Evolutionary conservation across 345 rosid species (phyloP).

Genomic region (Aquilaria sinensis): DNA sequence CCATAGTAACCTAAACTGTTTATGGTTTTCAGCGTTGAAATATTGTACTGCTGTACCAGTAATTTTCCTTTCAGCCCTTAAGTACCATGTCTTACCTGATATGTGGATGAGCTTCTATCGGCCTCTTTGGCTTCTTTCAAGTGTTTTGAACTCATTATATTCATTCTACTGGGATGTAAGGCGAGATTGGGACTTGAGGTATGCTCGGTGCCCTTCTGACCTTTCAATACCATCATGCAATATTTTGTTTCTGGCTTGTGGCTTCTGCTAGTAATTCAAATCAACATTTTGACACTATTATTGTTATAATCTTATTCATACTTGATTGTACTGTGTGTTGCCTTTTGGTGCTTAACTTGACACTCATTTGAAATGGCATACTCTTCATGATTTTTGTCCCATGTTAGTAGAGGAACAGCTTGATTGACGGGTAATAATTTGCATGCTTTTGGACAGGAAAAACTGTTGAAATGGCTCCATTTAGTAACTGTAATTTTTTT

Average conservation of each 20-base stretch:
- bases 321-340: too few species aligned
- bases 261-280: not conserved
- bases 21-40: slow-evolving; percentile 68
- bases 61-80: slow-evolving; percentile 93
- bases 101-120: slow-evolving; percentile 77
- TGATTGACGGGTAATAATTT: too few species aligned
- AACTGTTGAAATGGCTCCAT: too few species aligned
- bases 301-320: too few species aligned
- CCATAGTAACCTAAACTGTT: slow-evolving; percentile 19
- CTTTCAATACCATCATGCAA: not conserved
- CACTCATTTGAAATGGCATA: too few species aligned
- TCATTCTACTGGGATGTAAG: slow-evolving; percentile 96
- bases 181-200: slow-evolving; percentile 98
- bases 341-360: too few species aligned
- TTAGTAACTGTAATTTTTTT: too few species aligned
- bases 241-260: not conserved
- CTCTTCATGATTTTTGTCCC: too few species aligned
- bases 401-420: too few species aligned
- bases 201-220: slow-evolving; percentile 10
- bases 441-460: too few species aligned
- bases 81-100: slow-evolving; percentile 68
- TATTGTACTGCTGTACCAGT: slow-evolving; percentile 91
- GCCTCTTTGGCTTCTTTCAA: slow-evolving; percentile 86
- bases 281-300: too few species aligned
- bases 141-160: slow-evolving; percentile 74